Evolutionary conservation across 345 rosid species (phyloP).

Genomic region (Eucalyptus curtisii): DNA sequence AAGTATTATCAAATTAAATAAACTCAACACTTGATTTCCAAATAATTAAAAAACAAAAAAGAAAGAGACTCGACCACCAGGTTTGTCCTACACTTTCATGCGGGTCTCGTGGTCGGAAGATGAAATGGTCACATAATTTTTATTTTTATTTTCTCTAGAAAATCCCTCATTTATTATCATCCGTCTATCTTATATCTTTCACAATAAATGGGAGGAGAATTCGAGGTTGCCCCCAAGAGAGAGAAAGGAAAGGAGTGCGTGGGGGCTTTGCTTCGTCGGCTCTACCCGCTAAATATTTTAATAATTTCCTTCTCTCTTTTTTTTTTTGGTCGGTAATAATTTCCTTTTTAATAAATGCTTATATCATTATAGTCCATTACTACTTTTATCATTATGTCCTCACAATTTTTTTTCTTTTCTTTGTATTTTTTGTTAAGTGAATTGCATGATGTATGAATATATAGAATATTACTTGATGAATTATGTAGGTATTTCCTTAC

Average conservation of each 20-base stretch:
- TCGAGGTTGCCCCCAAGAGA: background rate
- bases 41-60: background rate
- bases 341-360: background rate
- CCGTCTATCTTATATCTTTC: background rate
- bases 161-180: background rate
- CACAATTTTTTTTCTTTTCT: background rate
- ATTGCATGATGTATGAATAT: background rate
- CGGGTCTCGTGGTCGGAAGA: background rate
- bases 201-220: background rate
- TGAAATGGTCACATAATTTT: background rate
- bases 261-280: background rate
- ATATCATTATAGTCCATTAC: background rate
- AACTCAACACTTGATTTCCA: background rate
- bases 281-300: background rate
- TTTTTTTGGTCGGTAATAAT: background rate
- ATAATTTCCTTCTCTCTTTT: background rate
- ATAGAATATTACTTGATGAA: background rate
- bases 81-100: background rate
- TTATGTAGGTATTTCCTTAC: background rate
- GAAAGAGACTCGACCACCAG: background rate
- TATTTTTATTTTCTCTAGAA: background rate
- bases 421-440: background rate
- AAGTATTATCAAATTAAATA: background rate
- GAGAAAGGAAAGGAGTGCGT: background rate
- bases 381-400: background rate